Evolutionary conservation across 345 rosid genomes (phyloP).

Genomic region (Eucalyptus melliodora): DNA sequence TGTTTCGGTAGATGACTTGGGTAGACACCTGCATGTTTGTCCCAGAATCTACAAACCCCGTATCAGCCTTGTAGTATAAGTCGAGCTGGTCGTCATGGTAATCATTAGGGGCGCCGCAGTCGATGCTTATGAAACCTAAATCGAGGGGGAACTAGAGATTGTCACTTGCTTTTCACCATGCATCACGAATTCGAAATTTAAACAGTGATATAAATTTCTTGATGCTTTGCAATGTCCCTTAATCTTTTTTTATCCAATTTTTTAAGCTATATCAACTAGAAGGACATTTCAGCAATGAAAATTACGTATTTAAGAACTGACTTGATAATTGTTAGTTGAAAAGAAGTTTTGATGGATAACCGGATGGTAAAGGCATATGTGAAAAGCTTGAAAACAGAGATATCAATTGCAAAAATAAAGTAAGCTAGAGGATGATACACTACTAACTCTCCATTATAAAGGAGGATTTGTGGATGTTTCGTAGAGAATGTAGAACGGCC

Average conservation of each 20-base stretch:
- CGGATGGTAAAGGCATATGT: background rate
- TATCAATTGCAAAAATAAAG: background rate
- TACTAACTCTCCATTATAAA: background rate
- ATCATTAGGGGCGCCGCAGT: background rate
- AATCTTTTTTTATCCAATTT: background rate
- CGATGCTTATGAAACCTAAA: slow-evolving; percentile 12
- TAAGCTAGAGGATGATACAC: background rate
- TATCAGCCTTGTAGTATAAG: background rate
- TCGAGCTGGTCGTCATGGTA: background rate
- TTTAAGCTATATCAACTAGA: background rate
- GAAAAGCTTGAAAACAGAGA: background rate
- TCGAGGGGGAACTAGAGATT: background rate
- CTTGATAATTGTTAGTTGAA: background rate
- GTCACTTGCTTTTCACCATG: background rate
- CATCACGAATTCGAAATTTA: background rate
- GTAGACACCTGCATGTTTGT: background rate
- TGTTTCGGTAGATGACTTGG: background rate
- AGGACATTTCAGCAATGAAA: background rate
- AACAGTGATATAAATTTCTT: background rate
- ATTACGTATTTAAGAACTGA: background rate
- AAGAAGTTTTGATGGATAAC: background rate
- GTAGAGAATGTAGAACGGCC: background rate
- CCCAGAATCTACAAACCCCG: background rate
- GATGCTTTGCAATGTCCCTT: background rate
- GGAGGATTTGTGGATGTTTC: background rate